Conservation (phyloP, 805 yeast genomes). For the Candida morakotiae region DNA sequence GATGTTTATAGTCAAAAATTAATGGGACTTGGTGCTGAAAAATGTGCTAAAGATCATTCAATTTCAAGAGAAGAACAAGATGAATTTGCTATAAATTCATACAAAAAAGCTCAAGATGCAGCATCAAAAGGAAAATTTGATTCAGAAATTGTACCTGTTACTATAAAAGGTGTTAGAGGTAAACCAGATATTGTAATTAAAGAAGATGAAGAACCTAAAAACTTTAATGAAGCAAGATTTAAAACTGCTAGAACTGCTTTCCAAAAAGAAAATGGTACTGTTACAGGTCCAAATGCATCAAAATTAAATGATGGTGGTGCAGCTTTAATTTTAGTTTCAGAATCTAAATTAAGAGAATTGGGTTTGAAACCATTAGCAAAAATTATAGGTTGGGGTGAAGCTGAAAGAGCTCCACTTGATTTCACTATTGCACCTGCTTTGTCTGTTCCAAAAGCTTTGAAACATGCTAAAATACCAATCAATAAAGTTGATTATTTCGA, state of each 20-base stretch:
- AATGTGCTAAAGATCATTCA: conserved; percentile 80
- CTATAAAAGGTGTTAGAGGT: conserved; percentile 82
- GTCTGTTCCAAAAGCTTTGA: conserved; percentile 94
- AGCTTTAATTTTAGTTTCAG: conserved; percentile 86
- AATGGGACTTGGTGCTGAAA: conserved; percentile 98
- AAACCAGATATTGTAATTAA: conserved; percentile 74
- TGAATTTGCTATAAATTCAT: conserved; percentile 77
- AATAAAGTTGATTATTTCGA: conserved; percentile 85
- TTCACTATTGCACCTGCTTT: conserved; percentile 95
- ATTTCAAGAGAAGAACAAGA: conserved; percentile 87
- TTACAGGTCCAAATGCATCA: conserved; percentile 96
- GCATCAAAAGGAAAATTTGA: conserved; percentile 76
- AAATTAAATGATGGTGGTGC: conserved; percentile 98
- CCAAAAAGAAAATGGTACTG: conserved; percentile 90
- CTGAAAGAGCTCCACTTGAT: conserved; percentile 91
- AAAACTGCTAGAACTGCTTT: conserved; percentile 89
- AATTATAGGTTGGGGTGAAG: conserved; percentile 96
- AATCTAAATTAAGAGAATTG: conserved; percentile 76
- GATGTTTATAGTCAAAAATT: conserved; percentile 87
- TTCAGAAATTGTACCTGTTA: conserved; percentile 80
- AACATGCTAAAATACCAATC: conserved; percentile 67
- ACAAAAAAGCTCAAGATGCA: conserved; percentile 82
- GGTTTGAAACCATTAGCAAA: conserved; percentile 85
- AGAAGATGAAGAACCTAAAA: conserved; percentile 79
- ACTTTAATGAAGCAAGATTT: conserved; percentile 74